Evolutionary conservation across 2,329 filamentous ascomycete genomes (phyloP).

Genomic region (Teratosphaeria destructans): DNA sequence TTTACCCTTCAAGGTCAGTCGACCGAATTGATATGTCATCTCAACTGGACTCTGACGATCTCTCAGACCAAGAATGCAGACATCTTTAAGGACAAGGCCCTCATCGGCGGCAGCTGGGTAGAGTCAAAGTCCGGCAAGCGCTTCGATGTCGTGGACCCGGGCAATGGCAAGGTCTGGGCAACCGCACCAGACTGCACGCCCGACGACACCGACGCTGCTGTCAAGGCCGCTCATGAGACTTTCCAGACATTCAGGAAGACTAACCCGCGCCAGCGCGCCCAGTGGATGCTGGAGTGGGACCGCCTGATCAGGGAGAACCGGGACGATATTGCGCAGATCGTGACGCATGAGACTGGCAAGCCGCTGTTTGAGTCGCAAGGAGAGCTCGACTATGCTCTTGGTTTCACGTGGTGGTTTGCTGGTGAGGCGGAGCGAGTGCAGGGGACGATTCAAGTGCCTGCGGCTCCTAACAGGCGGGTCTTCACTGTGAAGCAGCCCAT

Average conservation of each 20-base stretch:
- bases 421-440: conserved; percentile 53
- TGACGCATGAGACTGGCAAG: conserved; percentile 51
- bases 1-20: conserved; percentile 35
- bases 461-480: conserved; percentile 52
- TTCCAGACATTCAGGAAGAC: conserved; percentile 51
- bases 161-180: conserved; percentile 40
- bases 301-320: conserved; percentile 50
- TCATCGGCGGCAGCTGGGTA: conserved; percentile 46
- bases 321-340: conserved; percentile 52
- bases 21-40: not conserved
- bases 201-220: conserved; percentile 52
- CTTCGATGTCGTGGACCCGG: conserved; percentile 47
- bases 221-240: conserved; percentile 49
- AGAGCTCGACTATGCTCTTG: conserved; percentile 44
- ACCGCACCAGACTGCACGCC: conserved; percentile 38
- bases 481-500: conserved; percentile 68
- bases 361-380: conserved; percentile 42
- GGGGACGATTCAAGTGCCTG: conserved; percentile 50
- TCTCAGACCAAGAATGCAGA: conserved; percentile 42
- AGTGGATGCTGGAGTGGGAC: conserved; percentile 57
- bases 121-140: conserved; percentile 47
- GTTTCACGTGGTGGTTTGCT: conserved; percentile 48
- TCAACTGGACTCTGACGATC: not conserved
- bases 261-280: conserved; percentile 51
- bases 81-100: conserved; percentile 44